phyloP scores from a whole-genome alignment of 2,329 filamentous ascomycete genomes.

The Colletotrichum gloeosporioides region DNA sequence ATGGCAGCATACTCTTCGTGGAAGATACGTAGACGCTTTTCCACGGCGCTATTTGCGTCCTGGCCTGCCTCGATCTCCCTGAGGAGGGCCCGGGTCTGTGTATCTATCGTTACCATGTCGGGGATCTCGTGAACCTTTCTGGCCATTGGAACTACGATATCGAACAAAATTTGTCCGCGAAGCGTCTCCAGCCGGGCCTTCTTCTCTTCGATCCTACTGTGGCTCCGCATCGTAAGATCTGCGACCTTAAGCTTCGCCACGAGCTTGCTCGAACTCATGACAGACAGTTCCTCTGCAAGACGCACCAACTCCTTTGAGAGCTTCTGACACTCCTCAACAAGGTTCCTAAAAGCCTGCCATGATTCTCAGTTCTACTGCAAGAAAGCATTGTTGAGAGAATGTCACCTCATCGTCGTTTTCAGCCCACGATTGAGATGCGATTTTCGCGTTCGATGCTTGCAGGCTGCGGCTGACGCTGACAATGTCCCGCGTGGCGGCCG shows the following conservation, averaged over 20 bases:
- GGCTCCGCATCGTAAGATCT: neutral
- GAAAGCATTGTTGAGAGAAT: too few species aligned
- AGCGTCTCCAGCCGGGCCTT: rapidly evolving
- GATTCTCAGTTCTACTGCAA: too few species aligned
- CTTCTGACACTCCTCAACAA: neutral
- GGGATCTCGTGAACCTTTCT: rapidly evolving
- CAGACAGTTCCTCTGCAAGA: rapidly evolving
- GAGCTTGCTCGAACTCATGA: rapidly evolving
- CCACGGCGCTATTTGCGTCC: neutral
- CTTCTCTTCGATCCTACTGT: neutral
- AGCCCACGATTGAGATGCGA: too few species aligned
- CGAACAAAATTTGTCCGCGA: neutral
- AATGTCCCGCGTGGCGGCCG: neutral
- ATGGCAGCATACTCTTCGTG: neutral
- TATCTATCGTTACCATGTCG: rapidly evolving
- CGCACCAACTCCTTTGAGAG: rapidly evolving
- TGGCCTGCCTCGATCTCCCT: rapidly evolving
- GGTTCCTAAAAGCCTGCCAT: neutral
- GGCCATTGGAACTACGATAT: neutral
- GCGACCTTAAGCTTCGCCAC: rapidly evolving
- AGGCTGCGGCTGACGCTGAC: neutral
- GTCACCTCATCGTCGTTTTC: too few species aligned
- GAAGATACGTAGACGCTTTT: rapidly evolving
- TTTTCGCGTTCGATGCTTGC: neutral
- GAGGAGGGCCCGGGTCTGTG: rapidly evolving